phyloP scores from a whole-genome alignment of 1,284 basidiomycete species.

The Gymnopus androsaceus region DNA sequence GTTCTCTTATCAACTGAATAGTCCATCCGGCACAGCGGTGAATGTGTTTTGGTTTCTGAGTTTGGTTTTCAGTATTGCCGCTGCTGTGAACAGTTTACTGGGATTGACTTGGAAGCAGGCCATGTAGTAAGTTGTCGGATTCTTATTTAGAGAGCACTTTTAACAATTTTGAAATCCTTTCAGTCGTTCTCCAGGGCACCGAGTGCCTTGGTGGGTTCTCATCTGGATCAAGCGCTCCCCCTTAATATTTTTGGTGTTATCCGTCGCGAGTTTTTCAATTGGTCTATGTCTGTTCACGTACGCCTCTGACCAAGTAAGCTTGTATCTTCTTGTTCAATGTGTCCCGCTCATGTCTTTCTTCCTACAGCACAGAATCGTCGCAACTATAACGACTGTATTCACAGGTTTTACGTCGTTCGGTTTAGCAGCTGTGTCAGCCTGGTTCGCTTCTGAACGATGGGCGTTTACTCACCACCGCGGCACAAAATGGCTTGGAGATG shows the following conservation, averaged over 20 bases:
- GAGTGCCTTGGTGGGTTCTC: conserved; percentile 79
- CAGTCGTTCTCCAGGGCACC: conserved; percentile 52
- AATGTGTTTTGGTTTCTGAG: conserved; percentile 76
- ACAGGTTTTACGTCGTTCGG: conserved; percentile 76
- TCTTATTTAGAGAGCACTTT: conserved; percentile 2
- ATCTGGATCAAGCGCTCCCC: conserved; percentile 83
- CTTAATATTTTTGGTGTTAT: conserved; percentile 70
- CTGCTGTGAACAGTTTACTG: conserved; percentile 72
- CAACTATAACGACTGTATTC: conserved; percentile 72
- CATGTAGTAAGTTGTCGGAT: conserved; percentile 62
- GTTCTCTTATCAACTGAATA: conserved; percentile 53
- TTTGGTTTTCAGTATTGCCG: conserved; percentile 74
- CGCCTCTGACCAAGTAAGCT: conserved; percentile 57
- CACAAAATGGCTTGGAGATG: conserved; percentile 74
- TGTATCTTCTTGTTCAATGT: not conserved
- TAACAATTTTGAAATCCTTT: conserved; percentile 12
- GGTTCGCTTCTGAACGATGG: conserved; percentile 78
- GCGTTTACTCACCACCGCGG: conserved; percentile 69
- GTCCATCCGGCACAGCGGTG: conserved; percentile 46
- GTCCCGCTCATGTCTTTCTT: not conserved
- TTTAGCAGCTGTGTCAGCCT: conserved; percentile 70
- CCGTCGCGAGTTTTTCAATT: conserved; percentile 71
- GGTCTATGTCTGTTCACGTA: conserved; percentile 70
- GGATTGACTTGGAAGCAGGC: conserved; percentile 77
- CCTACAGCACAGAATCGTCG: conserved; percentile 55